Evolutionary conservation across 306 rosid species (phyloP), one percentile per base, ranked within the genome.

Genomic region (Sesbania bispinosa): DNA sequence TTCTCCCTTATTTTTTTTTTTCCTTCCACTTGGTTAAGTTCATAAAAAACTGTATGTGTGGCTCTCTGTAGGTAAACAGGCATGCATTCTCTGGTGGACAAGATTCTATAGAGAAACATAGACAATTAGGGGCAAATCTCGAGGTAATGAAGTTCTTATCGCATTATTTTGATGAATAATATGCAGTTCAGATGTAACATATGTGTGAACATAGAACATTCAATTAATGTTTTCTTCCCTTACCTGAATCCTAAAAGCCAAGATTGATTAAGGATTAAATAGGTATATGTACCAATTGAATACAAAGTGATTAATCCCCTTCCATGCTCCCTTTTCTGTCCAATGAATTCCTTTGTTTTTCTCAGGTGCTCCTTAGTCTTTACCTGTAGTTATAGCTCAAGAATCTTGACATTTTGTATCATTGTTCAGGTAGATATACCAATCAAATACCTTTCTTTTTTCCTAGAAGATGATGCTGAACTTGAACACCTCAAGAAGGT

Each of bases 41-140:
- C 15, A 32, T 54, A 5, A 2, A 36, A 33, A 14, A 52, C n/a
- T 67, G 48, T 51, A 61, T 77, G 13, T 65, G 67, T 71, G 68
- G 62, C 70, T 75, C 39, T 83, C 33, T 79, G 63, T 91, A 90
- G 98, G 64, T 94, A 74, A 90, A 90, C 79, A 84, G 30, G 47
- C 67, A 86, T 77, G 98, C 98, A 21, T 94, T 90, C 74, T 94
- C 98, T 46, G 97, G 98, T 27, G 98, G 98, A 52, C 97, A 89
- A 83, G 98, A 94, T 86, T 86, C 97, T 10, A 33, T 87, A 19
- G 97, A 89, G 81, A 86, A 90, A 80, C 99, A 94, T 76, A 85
- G 95, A 69, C 82, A 85, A 79, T 82, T 75, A 38, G 99, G 99
- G 39, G 96, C 96, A 67, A 86, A 91, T 87, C 92, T 93, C 0